These are phyloP conservation scores for Ogataea nonfermentans DNA, from an alignment of 805 yeast species.

Conservation along the genomic window DNA sequence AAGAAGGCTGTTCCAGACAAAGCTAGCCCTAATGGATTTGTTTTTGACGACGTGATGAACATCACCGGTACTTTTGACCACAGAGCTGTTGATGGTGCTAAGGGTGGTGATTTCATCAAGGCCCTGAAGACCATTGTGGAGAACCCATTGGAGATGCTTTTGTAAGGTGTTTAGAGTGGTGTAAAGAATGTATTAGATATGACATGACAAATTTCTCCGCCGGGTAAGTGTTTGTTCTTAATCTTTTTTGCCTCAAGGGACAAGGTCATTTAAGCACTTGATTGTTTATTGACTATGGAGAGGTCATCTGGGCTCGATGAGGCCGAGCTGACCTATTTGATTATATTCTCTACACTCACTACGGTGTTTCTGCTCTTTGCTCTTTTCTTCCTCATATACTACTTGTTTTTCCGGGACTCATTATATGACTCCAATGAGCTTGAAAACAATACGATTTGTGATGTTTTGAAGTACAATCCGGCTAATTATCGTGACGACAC, in stretches of 20 bases:
- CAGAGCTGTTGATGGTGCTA: constrained; percentile 94
- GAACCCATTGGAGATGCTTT: constrained; percentile 91
- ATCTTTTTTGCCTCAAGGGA: neutral
- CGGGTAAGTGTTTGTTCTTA: constrained; percentile 3
- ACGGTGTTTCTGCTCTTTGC: constrained; percentile 27
- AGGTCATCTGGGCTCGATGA: constrained; percentile 18
- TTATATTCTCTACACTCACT: constrained; percentile 27
- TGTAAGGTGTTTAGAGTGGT: constrained; percentile 41
- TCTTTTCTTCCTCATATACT: constrained; percentile 26
- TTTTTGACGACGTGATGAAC: constrained; percentile 86
- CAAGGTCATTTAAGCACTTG: neutral
- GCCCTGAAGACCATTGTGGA: constrained; percentile 88
- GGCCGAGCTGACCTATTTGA: constrained; percentile 24
- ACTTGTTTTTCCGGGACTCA: constrained; percentile 27
- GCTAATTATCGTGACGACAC: constrained; percentile 20
- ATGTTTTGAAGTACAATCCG: constrained; percentile 20
- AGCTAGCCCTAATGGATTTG: constrained; percentile 85
- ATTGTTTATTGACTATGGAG: constrained; percentile 1
- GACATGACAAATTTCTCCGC: neutral
- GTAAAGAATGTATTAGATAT: constrained; percentile 11
- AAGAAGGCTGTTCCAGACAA: constrained; percentile 92
- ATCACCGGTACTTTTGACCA: constrained; percentile 98
- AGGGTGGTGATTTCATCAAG: constrained; percentile 95
- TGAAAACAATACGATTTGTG: constrained; percentile 27
- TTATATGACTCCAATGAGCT: constrained; percentile 12